A percentile compares a stretch with the other conserved stretches of the same genome.
Evolutionary conservation across 2,329 filamentous ascomycete species (phyloP).

Genomic region (Venturia aucupariae): DNA sequence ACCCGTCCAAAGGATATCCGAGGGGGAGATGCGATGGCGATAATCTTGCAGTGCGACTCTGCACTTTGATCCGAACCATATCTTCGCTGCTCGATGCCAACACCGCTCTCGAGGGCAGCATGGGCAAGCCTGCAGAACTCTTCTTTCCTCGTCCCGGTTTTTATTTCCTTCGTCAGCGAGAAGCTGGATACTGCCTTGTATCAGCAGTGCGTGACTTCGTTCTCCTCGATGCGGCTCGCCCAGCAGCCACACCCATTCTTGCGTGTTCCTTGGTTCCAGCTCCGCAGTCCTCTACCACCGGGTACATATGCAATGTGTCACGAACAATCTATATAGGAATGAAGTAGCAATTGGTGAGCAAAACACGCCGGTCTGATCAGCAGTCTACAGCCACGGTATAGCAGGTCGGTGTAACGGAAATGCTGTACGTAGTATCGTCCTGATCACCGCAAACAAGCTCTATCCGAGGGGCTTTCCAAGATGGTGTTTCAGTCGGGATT

Average conservation of each 20-base stretch:
- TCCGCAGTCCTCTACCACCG: neutral
- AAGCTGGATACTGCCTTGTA: neutral
- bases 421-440: neutral
- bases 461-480: neutral
- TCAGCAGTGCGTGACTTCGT: neutral
- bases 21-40: neutral
- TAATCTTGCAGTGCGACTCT: neutral
- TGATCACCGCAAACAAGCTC: neutral
- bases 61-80: neutral
- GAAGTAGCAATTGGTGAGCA: neutral
- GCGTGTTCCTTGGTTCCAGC: neutral
- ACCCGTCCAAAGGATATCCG: neutral
- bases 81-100: neutral
- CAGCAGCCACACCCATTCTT: neutral
- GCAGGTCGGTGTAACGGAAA: neutral
- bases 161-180: neutral
- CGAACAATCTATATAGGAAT: neutral
- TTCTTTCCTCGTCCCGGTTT: neutral
- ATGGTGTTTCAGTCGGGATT: slow-evolving; percentile 2
- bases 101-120: neutral
- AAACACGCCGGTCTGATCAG: neutral
- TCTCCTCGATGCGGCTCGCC: neutral
- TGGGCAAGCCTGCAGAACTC: neutral
- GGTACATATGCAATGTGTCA: slow-evolving; percentile 1
- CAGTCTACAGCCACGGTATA: neutral